phyloP scores from a whole-genome alignment of 2,329 filamentous ascomycete species.

The Neofusicoccum kwambonambiense region DNA sequence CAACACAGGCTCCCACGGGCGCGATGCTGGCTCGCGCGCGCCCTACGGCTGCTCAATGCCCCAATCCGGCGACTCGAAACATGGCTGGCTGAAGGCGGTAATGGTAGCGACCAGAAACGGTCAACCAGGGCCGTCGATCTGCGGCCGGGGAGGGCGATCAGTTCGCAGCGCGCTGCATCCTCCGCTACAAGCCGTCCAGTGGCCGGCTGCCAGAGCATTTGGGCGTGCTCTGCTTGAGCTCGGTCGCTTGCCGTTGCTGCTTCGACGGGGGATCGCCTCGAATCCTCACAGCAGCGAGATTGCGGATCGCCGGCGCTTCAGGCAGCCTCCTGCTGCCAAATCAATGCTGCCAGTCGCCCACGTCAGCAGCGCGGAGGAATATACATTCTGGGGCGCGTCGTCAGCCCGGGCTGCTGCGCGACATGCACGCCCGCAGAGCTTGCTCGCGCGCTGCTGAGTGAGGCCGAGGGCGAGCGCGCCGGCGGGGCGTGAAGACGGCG shows the following conservation, averaged over 20 bases:
- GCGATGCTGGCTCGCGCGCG: background rate
- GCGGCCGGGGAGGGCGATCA: conserved; percentile 3
- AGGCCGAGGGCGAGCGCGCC: background rate
- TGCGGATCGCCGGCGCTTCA: conserved; percentile 1
- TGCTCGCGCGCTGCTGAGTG: background rate
- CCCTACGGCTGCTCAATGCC: background rate
- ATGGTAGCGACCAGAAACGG: conserved; percentile 15
- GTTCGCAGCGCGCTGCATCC: background rate
- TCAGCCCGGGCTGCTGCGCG: conserved; percentile 14
- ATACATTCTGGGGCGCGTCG: conserved; percentile 9
- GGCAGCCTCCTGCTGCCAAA: conserved; percentile 4
- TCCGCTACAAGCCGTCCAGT: conserved; percentile 1
- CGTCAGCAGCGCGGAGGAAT: conserved; percentile 14
- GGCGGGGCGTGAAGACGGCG: conserved; percentile 1
- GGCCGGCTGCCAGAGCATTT: background rate
- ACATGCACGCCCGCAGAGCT: background rate
- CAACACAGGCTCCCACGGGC: background rate
- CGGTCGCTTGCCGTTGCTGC: background rate
- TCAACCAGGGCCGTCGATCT: background rate
- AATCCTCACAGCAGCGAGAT: background rate
- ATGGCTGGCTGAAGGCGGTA: conserved; percentile 13
- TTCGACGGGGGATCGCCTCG: background rate
- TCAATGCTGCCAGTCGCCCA: background rate
- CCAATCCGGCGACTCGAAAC: conserved; percentile 4
- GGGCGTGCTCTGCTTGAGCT: background rate